These are phyloP conservation scores for Incumbomyces lentus DNA, from an alignment of 2,329 filamentous ascomycete species.

Conservation along the genomic window DNA sequence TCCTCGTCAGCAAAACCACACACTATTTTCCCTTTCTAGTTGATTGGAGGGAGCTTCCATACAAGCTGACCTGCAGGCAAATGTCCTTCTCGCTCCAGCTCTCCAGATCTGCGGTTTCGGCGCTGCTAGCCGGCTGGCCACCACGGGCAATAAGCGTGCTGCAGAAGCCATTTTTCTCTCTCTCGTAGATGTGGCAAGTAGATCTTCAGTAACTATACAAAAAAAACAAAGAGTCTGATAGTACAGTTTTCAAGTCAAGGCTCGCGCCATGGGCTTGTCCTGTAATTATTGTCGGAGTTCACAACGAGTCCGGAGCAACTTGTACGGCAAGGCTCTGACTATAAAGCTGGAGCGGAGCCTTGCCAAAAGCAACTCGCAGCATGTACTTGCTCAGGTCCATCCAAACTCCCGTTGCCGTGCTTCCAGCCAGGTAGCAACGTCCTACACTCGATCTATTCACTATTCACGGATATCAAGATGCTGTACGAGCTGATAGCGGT, in stretches of 20 bases:
- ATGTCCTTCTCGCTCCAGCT: slow-evolving; percentile 7
- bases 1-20: neutral
- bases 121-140: neutral
- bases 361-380: too few species aligned
- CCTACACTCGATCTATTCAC: slow-evolving; percentile 21
- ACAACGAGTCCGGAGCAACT: neutral
- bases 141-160: slow-evolving; percentile 6
- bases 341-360: slow-evolving; percentile 6
- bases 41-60: neutral
- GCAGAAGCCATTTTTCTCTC: slow-evolving; percentile 3
- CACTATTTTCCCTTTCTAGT: neutral
- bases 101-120: slow-evolving; percentile 3
- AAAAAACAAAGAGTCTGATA: too few species aligned
- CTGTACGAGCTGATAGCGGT: slow-evolving; percentile 96
- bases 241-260: too few species aligned
- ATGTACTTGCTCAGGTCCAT: too few species aligned
- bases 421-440: neutral
- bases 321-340: too few species aligned
- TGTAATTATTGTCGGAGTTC: too few species aligned
- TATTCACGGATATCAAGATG: slow-evolving; percentile 47
- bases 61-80: slow-evolving; percentile 13
- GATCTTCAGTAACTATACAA: too few species aligned
- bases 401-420: too few species aligned
- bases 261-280: too few species aligned
- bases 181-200: too few species aligned